Evolutionary conservation across 305 asterid species (phyloP).

Genomic region (Solanum hybrid): DNA sequence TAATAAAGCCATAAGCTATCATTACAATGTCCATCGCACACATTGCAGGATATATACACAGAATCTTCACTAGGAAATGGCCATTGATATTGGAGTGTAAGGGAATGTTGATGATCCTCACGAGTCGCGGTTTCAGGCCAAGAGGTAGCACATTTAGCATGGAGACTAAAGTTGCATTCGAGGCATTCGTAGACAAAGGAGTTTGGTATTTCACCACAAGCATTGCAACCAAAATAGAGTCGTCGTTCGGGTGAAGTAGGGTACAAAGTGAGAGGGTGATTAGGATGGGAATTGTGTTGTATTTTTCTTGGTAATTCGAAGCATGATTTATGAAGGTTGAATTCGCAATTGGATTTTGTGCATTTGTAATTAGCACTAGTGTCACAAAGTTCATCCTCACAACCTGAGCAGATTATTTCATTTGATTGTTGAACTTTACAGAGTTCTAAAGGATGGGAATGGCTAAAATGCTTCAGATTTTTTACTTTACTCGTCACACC

Average conservation of each 20-base stretch:
- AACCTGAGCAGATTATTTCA: constrained; percentile 1
- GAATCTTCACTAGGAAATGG: neutral
- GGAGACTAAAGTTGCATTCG: constrained; percentile 10
- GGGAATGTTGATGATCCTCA: constrained; percentile 7
- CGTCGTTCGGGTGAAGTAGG: neutral
- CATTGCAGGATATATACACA: neutral
- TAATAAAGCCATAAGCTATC: constrained; percentile 5
- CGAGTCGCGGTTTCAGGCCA: neutral
- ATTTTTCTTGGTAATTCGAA: constrained; percentile 2
- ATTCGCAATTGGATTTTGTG: constrained; percentile 2
- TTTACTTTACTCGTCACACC: neutral
- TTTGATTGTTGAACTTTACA: neutral
- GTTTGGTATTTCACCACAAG: neutral
- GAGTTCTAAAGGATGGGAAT: constrained; percentile 3
- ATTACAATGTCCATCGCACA: neutral
- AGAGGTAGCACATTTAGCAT: constrained; percentile 8
- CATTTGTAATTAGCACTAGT: constrained; percentile 5
- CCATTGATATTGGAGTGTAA: neutral
- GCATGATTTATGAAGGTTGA: neutral
- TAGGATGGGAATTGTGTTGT: neutral
- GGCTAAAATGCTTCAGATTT: constrained; percentile 12
- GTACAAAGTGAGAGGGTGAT: constrained; percentile 14
- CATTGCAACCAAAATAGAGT: neutral
- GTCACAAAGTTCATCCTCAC: constrained; percentile 6
- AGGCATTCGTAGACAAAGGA: constrained; percentile 12